Evolutionary conservation across 1,284 basidiomycete genomes (phyloP), one percentile per base, ranked within the genome.

Genomic region (Melanopsichium pennsylvanicum): DNA sequence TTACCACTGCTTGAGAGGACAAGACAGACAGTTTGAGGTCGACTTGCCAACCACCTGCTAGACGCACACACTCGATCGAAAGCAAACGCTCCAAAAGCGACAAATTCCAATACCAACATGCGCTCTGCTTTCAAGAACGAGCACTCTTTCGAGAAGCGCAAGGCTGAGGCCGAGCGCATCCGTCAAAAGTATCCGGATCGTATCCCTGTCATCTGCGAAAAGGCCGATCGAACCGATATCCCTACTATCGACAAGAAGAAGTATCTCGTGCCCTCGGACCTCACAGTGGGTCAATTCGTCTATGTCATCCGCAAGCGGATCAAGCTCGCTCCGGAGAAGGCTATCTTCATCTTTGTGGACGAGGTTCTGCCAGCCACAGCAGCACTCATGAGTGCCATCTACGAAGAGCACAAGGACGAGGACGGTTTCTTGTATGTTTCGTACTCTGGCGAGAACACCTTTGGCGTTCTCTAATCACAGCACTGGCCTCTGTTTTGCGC

Each of bases 181-280:
- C 86, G 94, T 63, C 91, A 94, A 87, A 98, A 98, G 86, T 98
- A 98, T 81, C 91, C 91, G 35, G 95, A 98, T 86, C 88, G 95
- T 71, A 97, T 98, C 82, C 95, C 95, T 25, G 95, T 98, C 69
- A 99, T 99, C 83, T 99, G 96, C 84, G 96, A 99, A 87, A 97
- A 97, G 85, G 95, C 93, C 47, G 95, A 98, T 85, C 88, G 92
- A 81, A 96, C 94, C 54, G 96, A 99, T 83, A 97, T 98, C 81
- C 93, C 94, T 0, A 95, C 93, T 18, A 97, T 99, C 80, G 96
- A 98, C 87, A 99, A 99, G 91, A 98, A 98, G 91, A 99, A 98
- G 86, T 99, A 98, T 78, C 86, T 99, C 39, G 96, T 98, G 4
- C 96, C 96, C 47, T 95, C 93, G 91, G 95, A 99, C 84, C 85